Conservation (phyloP, 2,329 filamentous ascomycete species). For the Onygenales sp. region DNA sequence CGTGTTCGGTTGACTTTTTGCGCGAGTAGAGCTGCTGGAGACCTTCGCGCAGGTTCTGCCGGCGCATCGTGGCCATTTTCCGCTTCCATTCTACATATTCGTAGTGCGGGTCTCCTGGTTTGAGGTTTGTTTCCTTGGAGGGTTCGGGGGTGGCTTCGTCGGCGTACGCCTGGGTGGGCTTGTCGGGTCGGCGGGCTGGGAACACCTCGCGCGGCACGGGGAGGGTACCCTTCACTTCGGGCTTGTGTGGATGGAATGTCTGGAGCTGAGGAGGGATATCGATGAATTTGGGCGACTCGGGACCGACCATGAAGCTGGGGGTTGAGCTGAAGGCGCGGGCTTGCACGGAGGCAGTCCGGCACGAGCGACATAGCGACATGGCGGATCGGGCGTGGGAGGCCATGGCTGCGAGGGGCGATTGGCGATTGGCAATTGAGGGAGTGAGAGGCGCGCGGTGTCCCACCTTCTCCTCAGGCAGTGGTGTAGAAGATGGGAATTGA, state of each 20-base stretch:
- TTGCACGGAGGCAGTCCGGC: constrained; percentile 27
- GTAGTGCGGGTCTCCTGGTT: constrained; percentile 31
- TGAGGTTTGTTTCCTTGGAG: constrained; percentile 19
- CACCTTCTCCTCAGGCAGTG: neutral
- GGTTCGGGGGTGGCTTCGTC: constrained; percentile 50
- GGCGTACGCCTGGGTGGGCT: constrained; percentile 54
- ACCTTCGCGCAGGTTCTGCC: constrained; percentile 62
- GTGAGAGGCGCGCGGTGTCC: neutral
- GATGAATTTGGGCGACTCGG: constrained; percentile 83
- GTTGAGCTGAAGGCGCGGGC: constrained; percentile 31
- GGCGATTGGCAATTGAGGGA: neutral
- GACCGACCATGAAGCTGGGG: constrained; percentile 35
- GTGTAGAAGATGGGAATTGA: neutral
- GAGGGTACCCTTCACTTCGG: constrained; percentile 62
- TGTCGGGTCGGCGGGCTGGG: constrained; percentile 48
- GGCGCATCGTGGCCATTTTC: constrained; percentile 61
- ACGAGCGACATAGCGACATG: constrained; percentile 30
- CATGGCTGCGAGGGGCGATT: constrained; percentile 2
- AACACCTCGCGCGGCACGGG: constrained; percentile 80
- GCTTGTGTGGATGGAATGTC: constrained; percentile 44
- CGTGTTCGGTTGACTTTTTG: constrained; percentile 39
- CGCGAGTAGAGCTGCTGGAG: constrained; percentile 60
- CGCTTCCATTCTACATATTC: constrained; percentile 57
- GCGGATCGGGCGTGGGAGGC: constrained; percentile 7
- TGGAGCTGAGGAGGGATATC: constrained; percentile 71